Evolutionary conservation across 805 yeast species (phyloP).

Genomic region (Candida khao-thaluensis): DNA sequence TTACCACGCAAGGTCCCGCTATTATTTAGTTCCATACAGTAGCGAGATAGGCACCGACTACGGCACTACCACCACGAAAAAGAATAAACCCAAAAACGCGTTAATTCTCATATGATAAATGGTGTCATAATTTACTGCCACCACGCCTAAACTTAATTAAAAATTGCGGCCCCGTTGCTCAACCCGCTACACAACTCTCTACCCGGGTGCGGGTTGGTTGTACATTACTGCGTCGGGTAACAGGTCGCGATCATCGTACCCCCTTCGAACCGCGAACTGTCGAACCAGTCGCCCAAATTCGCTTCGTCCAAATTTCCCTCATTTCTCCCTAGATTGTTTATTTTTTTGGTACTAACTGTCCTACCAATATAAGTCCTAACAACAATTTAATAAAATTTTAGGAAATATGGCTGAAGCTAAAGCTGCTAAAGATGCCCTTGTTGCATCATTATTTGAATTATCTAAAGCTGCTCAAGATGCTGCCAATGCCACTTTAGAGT

Average conservation of each 20-base stretch:
- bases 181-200: no score
- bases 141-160: no score
- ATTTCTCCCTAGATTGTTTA: slow-evolving; percentile 7
- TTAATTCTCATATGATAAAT: no score
- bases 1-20: no score
- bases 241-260: not conserved
- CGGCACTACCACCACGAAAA: no score
- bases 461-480: slow-evolving; percentile 86
- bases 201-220: no score
- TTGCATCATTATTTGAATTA: slow-evolving; percentile 76
- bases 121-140: no score
- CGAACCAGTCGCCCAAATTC: slow-evolving; percentile 1
- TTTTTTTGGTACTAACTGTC: slow-evolving; percentile 1
- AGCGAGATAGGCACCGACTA: no score
- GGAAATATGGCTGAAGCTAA: slow-evolving; percentile 13
- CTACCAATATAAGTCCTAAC: not conserved
- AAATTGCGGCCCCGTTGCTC: no score
- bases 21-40: no score
- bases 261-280: no score
- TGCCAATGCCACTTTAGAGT: slow-evolving; percentile 66
- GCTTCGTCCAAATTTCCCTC: slow-evolving; percentile 7
- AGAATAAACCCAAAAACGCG: no score
- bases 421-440: slow-evolving; percentile 34
- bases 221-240: slow-evolving; percentile 3
- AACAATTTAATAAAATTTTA: not conserved